phyloP scores from a whole-genome alignment of 73 alveolate genomes.

The Stentor coeruleus region DNA sequence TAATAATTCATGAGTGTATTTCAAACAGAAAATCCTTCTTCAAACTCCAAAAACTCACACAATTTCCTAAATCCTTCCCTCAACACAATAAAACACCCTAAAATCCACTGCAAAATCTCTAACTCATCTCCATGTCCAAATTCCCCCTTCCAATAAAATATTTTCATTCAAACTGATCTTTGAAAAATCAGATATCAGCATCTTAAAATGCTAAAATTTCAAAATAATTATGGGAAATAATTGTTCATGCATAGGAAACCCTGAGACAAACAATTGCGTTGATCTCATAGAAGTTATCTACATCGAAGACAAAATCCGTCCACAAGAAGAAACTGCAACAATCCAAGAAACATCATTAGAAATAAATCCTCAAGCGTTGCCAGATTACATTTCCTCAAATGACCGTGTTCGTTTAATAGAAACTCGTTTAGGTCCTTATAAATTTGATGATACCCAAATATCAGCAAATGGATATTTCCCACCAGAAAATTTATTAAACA shows the following conservation, averaged over 20 bases:
- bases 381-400: neutral
- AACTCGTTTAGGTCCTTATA: neutral
- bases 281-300: neutral
- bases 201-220: no score
- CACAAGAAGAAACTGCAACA: neutral
- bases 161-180: no score
- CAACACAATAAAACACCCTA: no score
- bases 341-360: neutral
- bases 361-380: neutral
- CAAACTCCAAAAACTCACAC: no score
- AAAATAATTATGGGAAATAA: neutral
- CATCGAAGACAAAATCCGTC: neutral
- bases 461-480: neutral
- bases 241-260: neutral
- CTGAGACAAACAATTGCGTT: neutral
- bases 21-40: no score
- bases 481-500: neutral
- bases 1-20: no score
- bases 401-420: neutral
- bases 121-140: no score
- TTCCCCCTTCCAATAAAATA: no score
- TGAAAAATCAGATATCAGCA: no score
- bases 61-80: no score
- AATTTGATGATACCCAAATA: neutral
- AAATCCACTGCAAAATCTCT: no score